Base-by-base conservation (phyloP, 2,329 filamentous ascomycete species). In the Penicillium sp. region DNA sequence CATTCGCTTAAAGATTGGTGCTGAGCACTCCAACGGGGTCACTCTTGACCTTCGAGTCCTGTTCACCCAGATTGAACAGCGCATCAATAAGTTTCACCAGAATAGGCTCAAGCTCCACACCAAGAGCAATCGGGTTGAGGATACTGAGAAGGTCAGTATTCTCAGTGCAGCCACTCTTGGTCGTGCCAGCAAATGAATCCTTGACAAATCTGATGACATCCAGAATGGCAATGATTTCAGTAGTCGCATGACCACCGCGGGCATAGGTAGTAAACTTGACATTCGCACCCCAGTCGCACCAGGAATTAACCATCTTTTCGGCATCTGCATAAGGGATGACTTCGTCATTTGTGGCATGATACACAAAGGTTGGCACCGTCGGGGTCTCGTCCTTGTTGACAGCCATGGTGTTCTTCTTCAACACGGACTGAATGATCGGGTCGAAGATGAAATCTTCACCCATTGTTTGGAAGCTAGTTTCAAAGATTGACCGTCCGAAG, bases 231-330 rank as follows among this genome's bases (percentile, higher is more conserved):
- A 68, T 40, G 4, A 69, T 50, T 26, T 66, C 65, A 1, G 64
- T 68, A 2, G 66, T 66, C 14, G 57, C 60, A 48, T 70, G 67
- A 8, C 67, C 67, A 11, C 65, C 66, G 13, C 49, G 55, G 1
- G 47, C 59, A 29, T 58, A 69, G 4, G 65, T 65, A 6, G 61
- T 69, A 53, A 67, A 68, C 34, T 64, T 62, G 29, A 69, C 62
- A 16, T 51, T 53, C 2, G 62, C 66, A 3, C 62, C 65, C 32
- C 60, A 54, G 3, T 43, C 31, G 14, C 66, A 68, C 66, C 66
- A 68, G 7, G 62, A 52, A n/a, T 66, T 40, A 9, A 60, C 64
- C 58, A 66, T 32, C 3, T 54, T 39, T 6, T 56, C 50, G 2
- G 64, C 62, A 11, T 66, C 54, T 2, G 46, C 20, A 24, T 67